Conservation (phyloP, 2,329 filamentous ascomycete genomes). For the Juglanconis sp. region DNA sequence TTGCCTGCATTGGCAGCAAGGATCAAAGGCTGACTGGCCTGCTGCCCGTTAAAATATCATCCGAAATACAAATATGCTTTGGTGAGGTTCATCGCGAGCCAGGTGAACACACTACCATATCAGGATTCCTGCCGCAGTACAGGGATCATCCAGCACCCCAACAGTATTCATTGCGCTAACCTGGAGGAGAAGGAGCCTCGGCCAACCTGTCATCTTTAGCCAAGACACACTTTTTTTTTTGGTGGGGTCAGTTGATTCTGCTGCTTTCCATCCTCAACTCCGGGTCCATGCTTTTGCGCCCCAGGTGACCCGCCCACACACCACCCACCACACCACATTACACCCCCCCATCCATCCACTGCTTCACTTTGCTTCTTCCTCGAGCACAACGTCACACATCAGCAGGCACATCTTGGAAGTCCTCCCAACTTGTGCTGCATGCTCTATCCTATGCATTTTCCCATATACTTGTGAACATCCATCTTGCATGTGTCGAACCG, state of each 20-base stretch:
- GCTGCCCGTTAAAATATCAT: too few species aligned
- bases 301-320: conserved; percentile 10
- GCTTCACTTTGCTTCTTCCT: background rate
- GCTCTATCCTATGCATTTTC: background rate
- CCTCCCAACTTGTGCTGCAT: background rate
- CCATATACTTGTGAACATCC: background rate
- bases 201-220: background rate
- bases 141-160: background rate
- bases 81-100: background rate
- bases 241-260: conserved; percentile 8
- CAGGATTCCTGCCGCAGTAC: background rate
- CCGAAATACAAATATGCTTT: too few species aligned
- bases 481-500: background rate
- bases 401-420: background rate
- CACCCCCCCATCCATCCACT: background rate
- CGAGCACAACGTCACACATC: background rate
- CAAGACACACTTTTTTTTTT: conserved; percentile 3
- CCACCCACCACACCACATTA: background rate
- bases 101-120: background rate
- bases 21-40: background rate
- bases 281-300: background rate
- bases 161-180: background rate
- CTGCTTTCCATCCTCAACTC: background rate
- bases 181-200: conserved; percentile 1
- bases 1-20: too few species aligned